Evolutionary conservation across 208 protist genomes (phyloP), one percentile per base, ranked within the genome.

Genomic region (Leishmania major): DNA sequence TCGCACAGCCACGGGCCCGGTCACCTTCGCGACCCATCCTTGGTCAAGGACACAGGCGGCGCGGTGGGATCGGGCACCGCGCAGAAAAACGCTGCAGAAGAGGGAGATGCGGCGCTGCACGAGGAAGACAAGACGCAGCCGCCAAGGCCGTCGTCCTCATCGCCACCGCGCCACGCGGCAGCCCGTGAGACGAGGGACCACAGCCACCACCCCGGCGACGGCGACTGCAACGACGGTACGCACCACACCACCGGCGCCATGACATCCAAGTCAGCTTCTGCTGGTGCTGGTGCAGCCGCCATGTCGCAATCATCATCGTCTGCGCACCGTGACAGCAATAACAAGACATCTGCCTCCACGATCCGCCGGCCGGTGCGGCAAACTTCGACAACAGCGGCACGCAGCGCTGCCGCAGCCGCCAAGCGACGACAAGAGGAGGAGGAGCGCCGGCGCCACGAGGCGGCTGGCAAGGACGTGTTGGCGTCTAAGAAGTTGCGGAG

Each of bases 391-490:
- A 55, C 60, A 15, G 67, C 62, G 10, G 53, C 80, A 51, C 80
- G 80, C 35, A 66, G 25, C 53, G 74, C 80, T 37, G 51, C 79
- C 17, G 70, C 79, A 22, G 79, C 57, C 0, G 69, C 60, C 47
- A 62, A 64, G 8, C 71, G 74, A 57, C 78, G 75, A 25, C 73
- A 81, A 47, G 73, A 70, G 77, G 60, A 73, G 47, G 49, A 60
- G 17, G 13, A 25, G 40, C 75, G 15, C 35, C 49, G 25, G 19
- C 7, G 19, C 51, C 19, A 7, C 47, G 49, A 59, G 1, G 53
- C 25, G 5, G 45, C 53, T 7, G 47, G 8, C 73, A 59, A 77
- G 73, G 19, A 40, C 3, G 25, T 0, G 8, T 25, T 64, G 8
- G 15, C 37, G 51, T 40, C 47, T 15, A 57, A 45, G 73, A 28